These are phyloP conservation scores for Coprinopsis strossmayeri DNA, from an alignment of 768 basidiomycete species.

Conservation along the genomic window DNA sequence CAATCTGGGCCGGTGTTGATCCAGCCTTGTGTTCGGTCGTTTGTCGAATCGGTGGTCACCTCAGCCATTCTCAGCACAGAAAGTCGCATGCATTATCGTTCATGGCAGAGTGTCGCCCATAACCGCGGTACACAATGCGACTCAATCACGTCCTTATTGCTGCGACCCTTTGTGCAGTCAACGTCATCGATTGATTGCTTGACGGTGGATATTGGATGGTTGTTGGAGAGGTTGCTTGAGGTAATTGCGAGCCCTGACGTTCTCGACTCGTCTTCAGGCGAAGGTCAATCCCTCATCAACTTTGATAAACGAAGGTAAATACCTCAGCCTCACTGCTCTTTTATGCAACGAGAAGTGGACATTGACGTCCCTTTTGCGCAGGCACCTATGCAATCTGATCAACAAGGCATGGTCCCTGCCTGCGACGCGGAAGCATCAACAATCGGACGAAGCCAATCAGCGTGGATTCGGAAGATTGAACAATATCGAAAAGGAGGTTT, in stretches of 20 bases:
- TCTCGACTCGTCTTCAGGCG: conserved; percentile 46
- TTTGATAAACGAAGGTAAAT: conserved; percentile 74
- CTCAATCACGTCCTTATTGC: conserved; percentile 49
- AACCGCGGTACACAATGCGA: conserved; percentile 58
- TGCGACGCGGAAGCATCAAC: conserved; percentile 33
- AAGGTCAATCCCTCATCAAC: conserved; percentile 60
- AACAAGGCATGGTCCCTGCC: conserved; percentile 43
- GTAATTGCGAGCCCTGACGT: conserved; percentile 70
- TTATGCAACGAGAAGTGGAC: neutral
- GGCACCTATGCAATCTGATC: conserved; percentile 64
- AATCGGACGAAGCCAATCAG: conserved; percentile 52
- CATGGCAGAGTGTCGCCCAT: conserved; percentile 71
- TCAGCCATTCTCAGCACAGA: conserved; percentile 77
- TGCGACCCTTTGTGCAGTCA: conserved; percentile 39
- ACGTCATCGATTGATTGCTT: conserved; percentile 43
- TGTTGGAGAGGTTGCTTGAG: conserved; percentile 76
- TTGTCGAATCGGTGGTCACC: conserved; percentile 69
- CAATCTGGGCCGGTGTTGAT: conserved; percentile 31
- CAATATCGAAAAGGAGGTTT: conserved; percentile 66
- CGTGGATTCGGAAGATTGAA: conserved; percentile 72
- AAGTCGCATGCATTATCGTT: conserved; percentile 69
- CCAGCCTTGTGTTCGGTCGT: conserved; percentile 66
- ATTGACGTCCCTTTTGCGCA: conserved; percentile 23
- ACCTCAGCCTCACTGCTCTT: neutral
- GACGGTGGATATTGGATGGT: conserved; percentile 76